Evolutionary conservation across 305 asterid species (phyloP).

Genomic region (Solanum hybrid): DNA sequence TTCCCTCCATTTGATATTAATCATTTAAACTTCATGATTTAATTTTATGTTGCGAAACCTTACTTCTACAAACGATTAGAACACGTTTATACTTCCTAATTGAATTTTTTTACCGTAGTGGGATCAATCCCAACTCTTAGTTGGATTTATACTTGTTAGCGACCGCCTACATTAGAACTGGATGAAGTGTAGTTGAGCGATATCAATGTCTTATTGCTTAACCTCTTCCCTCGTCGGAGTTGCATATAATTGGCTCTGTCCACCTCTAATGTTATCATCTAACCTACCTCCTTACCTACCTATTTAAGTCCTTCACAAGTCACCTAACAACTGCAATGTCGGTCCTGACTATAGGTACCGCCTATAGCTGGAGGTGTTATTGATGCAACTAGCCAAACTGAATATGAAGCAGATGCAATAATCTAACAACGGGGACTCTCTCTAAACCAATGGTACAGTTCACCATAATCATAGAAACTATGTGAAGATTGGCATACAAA

Average conservation of each 20-base stretch:
- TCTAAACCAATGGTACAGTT: not conserved
- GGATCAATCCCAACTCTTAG: not conserved
- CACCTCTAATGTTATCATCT: not conserved
- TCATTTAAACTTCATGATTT: too few species aligned
- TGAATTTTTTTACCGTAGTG: not conserved
- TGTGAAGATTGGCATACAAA: too few species aligned
- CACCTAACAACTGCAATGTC: not conserved
- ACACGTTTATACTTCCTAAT: not conserved
- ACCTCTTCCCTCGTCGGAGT: not conserved
- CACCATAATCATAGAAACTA: not conserved
- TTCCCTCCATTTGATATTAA: too few species aligned
- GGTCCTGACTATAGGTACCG: not conserved
- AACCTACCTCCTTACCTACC: not conserved
- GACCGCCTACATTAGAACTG: not conserved
- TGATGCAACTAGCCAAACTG: not conserved
- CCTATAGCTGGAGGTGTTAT: not conserved
- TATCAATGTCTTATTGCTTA: not conserved
- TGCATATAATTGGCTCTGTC: not conserved
- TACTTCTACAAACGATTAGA: not conserved
- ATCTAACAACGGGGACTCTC: too few species aligned
- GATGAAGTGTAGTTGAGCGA: not conserved
- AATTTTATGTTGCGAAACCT: not conserved
- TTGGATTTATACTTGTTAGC: not conserved
- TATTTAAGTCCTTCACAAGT: not conserved
- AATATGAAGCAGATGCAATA: not conserved